phyloP scores from a whole-genome alignment of 208 protist species.

The Wallacemonas sp. region DNA sequence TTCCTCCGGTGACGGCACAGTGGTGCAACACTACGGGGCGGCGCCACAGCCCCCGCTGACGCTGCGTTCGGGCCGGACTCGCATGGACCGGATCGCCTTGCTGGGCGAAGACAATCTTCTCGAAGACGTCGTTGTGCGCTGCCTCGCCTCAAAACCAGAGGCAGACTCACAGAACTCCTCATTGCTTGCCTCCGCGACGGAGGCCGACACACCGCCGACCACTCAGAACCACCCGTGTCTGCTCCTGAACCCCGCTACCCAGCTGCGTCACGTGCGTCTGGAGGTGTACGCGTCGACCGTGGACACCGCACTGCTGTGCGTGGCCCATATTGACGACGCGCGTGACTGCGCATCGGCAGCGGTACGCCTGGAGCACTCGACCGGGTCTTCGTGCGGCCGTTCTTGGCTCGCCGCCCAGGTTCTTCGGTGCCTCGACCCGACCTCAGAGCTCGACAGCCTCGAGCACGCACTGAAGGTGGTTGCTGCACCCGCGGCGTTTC shows the following conservation, averaged over 20 bases:
- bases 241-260: neutral
- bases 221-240: too few species aligned
- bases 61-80: too few species aligned
- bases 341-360: neutral
- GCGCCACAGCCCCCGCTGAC: neutral
- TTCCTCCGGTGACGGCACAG: constrained; percentile 22
- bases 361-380: neutral
- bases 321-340: neutral
- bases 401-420: neutral
- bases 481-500: constrained; percentile 1
- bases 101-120: constrained; percentile 14
- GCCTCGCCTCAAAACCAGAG: neutral
- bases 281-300: constrained; percentile 9
- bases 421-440: neutral
- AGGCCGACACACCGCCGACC: too few species aligned
- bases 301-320: neutral
- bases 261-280: constrained; percentile 19
- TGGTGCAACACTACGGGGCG: neutral
- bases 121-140: constrained; percentile 17
- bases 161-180: too few species aligned
- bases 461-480: neutral
- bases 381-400: neutral
- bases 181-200: too few species aligned
- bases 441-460: neutral
- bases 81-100: constrained; percentile 23